Base-by-base conservation (phyloP, 139 green algal genomes). In the Chlamydomonas incerta region DNA sequence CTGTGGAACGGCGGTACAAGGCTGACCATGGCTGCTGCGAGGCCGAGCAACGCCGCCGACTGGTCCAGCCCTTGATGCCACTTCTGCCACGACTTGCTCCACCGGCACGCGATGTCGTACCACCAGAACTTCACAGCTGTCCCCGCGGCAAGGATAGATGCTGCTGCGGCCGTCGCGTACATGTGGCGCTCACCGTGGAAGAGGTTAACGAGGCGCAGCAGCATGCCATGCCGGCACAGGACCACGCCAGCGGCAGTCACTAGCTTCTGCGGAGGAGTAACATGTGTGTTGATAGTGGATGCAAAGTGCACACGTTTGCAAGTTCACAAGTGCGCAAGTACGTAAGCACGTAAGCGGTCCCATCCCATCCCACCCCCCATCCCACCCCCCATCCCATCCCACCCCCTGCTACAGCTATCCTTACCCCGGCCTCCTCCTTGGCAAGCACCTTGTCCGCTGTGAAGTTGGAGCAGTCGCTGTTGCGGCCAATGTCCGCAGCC, bases 101-200 rank as follows among this genome's bases (percentile, higher is more conserved):
- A 74, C 2, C 69, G 69, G 69, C 69, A 72, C 33, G 67, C 67
- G 50, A 72, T 72, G 67, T 72, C 67, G 67, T 72, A 72, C 33
- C 67, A 72, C 69, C 69, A 74, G 69, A 34, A 74, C 35, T 50
- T 20, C n/a, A 74, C 69, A 0, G 14, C 69, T 1, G 69, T 34
- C 10, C 69, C 69, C 20, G 15, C 69, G 0, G 1, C 13, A 2
- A 74, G 31, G 3, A 74, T 8, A 5, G 69, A 74, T 23, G 10
- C 11, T 0, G 26, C 35, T 6, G 37, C 69, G 0, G 69, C 69
- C 2, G 69, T 74, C 0, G 69, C 57, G 69, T 74, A 74, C 35
- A 31, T 4, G 28, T 72, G 74, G 3, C 74, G 74, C 28, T 82
- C 58, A 0, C 74, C 74, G 28, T 26, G 13, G 23, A 82, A 82